Evolutionary conservation across 140 eudicot genomes (phyloP).

Genomic region (Senecio squalidus): DNA sequence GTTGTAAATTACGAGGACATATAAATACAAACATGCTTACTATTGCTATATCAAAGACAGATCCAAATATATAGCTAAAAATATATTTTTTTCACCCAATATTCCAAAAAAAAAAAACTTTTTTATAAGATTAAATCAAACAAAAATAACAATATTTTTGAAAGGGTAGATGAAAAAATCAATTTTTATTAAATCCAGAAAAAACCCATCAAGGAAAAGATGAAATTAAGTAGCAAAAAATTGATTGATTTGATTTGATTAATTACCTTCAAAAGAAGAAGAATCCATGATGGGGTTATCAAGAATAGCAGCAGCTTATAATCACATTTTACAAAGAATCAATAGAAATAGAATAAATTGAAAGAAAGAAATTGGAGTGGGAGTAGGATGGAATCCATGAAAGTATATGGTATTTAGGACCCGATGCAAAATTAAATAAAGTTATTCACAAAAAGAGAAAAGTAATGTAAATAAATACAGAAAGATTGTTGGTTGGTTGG

Average conservation of each 20-base stretch:
- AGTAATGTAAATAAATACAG: constrained; percentile 2
- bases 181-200: too few species aligned
- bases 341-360: too few species aligned
- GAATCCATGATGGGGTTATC: constrained; percentile 33
- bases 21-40: constrained; percentile 13
- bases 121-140: too few species aligned
- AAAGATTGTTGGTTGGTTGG: not conserved
- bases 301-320: constrained; percentile 25
- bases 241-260: constrained; percentile 5
- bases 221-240: constrained; percentile 4
- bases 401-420: constrained; percentile 23
- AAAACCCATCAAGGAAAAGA: constrained; percentile 22
- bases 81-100: not conserved
- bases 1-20: constrained; percentile 31
- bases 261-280: constrained; percentile 35
- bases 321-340: constrained; percentile 26
- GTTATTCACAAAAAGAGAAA: constrained; percentile 5
- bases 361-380: constrained; percentile 26
- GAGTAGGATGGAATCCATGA: constrained; percentile 32
- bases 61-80: constrained; percentile 18
- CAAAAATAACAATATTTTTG: too few species aligned
- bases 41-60: constrained; percentile 13
- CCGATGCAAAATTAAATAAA: constrained; percentile 16
- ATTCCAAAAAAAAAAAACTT: not conserved
- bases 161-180: too few species aligned